phyloP scores from a whole-genome alignment of 2,329 filamentous ascomycete species.

The Rachicladosporium sp. region DNA sequence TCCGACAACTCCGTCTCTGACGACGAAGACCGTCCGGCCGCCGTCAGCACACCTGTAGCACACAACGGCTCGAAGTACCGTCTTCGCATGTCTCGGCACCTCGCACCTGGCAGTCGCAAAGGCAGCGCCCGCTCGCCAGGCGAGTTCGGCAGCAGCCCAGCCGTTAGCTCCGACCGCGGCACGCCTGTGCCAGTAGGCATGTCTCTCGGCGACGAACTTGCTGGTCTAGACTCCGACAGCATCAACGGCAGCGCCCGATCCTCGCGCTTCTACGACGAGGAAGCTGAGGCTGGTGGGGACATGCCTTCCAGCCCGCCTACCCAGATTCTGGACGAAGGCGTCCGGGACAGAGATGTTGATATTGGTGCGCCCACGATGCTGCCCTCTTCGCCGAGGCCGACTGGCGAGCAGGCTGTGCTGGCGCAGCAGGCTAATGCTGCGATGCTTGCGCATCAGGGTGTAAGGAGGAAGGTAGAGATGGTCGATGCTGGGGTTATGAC shows the following conservation, averaged over 20 bases:
- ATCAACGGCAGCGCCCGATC: constrained; percentile 29
- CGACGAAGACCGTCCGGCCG: constrained; percentile 44
- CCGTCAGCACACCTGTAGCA: constrained; percentile 50
- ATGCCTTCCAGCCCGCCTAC: constrained; percentile 8
- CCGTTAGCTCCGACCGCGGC: constrained; percentile 13
- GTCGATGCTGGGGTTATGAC: constrained; percentile 53
- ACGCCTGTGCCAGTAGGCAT: constrained; percentile 46
- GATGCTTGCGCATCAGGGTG: constrained; percentile 2
- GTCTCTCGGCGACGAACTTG: constrained; percentile 84
- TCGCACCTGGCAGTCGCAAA: constrained; percentile 12
- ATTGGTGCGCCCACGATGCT: constrained; percentile 4
- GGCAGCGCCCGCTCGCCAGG: constrained; percentile 27
- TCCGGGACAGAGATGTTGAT: background rate
- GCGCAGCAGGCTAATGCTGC: constrained; percentile 1
- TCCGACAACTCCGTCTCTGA: constrained; percentile 22
- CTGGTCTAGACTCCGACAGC: constrained; percentile 61
- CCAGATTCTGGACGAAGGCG: constrained; percentile 1
- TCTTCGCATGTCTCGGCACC: constrained; percentile 55
- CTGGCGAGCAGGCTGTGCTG: constrained; percentile 3
- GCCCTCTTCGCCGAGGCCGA: constrained; percentile 11
- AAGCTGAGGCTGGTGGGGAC: constrained; percentile 45
- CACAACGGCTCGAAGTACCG: constrained; percentile 57
- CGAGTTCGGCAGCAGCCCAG: constrained; percentile 34
- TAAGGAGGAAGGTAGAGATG: constrained; percentile 29
- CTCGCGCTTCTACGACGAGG: constrained; percentile 47